Evolutionary conservation across 1,284 basidiomycete genomes (phyloP).

Genomic region (Xanthoconium separans): DNA sequence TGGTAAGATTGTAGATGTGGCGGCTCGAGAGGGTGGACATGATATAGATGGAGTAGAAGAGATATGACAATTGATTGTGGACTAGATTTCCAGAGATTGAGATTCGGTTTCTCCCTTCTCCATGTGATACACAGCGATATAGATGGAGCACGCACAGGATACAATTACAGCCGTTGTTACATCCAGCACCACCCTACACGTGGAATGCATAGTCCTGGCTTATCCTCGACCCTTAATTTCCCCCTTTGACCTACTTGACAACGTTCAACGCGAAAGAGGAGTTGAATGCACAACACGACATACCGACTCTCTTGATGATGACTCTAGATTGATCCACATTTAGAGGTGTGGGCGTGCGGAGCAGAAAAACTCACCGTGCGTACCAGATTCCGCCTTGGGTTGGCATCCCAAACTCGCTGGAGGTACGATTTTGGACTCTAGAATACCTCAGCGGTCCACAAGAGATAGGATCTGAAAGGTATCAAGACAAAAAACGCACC

Average conservation of each 20-base stretch:
- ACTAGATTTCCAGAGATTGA: too few relatives aligned
- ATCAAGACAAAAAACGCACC: neutral
- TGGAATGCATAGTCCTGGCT: conserved; percentile 29
- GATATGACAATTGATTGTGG: too few relatives aligned
- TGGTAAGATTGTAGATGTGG: too few relatives aligned
- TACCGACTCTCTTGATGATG: conserved; percentile 19
- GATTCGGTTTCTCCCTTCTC: too few relatives aligned
- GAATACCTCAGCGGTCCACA: neutral
- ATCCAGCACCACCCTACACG: neutral
- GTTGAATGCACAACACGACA: conserved; percentile 22
- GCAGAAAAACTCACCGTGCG: conserved; percentile 1
- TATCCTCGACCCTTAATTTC: conserved; percentile 18
- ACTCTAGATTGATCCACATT: neutral
- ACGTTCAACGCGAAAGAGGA: neutral
- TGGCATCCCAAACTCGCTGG: conserved; percentile 8
- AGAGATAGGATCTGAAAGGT: neutral
- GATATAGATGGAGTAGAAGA: too few relatives aligned
- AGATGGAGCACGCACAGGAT: too few relatives aligned
- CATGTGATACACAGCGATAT: too few relatives aligned
- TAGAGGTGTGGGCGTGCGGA: neutral
- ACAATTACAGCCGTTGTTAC: neutral
- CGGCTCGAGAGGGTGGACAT: too few relatives aligned
- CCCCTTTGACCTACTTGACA: neutral
- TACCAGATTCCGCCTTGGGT: conserved; percentile 5
- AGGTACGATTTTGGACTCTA: neutral